A percentile compares a stretch with the other conserved stretches of the same genome.
phyloP scores from a whole-genome alignment of 805 yeast genomes.

The Tetrapisispora taiwanensis region DNA sequence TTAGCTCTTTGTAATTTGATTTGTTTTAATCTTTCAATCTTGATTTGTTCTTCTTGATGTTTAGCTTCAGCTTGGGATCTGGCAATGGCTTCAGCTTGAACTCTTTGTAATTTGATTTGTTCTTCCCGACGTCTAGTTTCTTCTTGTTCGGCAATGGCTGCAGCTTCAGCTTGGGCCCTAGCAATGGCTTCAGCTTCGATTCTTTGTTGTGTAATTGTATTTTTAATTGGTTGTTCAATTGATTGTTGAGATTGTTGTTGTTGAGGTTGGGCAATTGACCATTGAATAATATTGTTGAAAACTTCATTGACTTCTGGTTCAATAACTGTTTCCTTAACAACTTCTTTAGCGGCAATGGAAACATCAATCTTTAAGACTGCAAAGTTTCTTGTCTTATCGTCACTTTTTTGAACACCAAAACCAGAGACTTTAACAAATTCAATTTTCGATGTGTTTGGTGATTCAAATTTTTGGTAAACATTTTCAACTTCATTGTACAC shows the following conservation, averaged over 20 bases:
- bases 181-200: conserved; percentile 4
- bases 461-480: conserved; percentile 13
- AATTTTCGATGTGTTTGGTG: conserved; percentile 10
- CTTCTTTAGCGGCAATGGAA: not conserved
- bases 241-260: not conserved
- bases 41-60: not conserved
- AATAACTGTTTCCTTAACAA: too few species aligned
- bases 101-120: too few species aligned
- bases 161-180: not conserved
- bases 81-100: conserved; percentile 26
- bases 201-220: not conserved
- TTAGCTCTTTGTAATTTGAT: conserved; percentile 4
- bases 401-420: conserved; percentile 11
- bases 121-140: too few species aligned
- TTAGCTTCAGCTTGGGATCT: conserved; percentile 39
- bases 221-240: too few species aligned
- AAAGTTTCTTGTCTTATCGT: conserved; percentile 3
- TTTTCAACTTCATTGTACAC: conserved; percentile 13
- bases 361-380: conserved; percentile 14
- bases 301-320: not conserved
- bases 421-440: conserved; percentile 18
- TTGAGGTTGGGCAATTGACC: conserved; percentile 8
- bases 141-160: too few species aligned
- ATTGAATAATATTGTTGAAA: conserved; percentile 8
- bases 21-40: not conserved